Conservation (phyloP, 768 basidiomycete species). For the Candolleomyces aberdarensis region DNA sequence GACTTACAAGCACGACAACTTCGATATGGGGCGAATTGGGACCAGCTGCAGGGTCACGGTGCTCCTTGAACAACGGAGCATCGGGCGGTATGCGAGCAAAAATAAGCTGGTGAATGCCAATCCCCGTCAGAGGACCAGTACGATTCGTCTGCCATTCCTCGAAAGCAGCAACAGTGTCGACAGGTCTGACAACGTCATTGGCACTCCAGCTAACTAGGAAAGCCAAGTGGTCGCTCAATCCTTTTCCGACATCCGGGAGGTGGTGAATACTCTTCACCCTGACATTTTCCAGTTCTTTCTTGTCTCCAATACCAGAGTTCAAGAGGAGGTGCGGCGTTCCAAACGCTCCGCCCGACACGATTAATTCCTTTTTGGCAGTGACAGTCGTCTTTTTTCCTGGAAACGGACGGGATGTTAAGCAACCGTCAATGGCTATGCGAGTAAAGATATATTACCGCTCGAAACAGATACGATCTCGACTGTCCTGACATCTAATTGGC, state of each 20-base stretch:
- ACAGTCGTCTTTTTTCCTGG: conserved; percentile 6
- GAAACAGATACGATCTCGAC: background rate
- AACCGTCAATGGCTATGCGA: background rate
- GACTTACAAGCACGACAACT: conserved; percentile 4
- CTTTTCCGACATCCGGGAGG: conserved; percentile 25
- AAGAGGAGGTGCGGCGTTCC: conserved; percentile 13
- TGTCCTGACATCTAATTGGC: background rate
- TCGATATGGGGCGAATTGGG: conserved; percentile 12
- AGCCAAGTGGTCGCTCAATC: conserved; percentile 17
- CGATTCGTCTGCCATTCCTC: conserved; percentile 15
- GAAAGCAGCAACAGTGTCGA: conserved; percentile 3
- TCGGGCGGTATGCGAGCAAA: conserved; percentile 7
- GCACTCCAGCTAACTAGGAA: background rate
- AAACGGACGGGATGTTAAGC: background rate
- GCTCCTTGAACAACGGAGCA: background rate
- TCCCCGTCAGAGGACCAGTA: conserved; percentile 19
- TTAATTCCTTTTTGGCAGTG: conserved; percentile 21
- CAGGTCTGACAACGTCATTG: background rate
- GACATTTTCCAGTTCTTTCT: conserved; percentile 7
- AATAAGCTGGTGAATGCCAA: conserved; percentile 4
- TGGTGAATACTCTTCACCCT: conserved; percentile 22
- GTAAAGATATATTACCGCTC: background rate
- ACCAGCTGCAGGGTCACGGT: conserved; percentile 12
- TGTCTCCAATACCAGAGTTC: conserved; percentile 16
- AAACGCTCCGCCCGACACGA: conserved; percentile 13